Evolutionary conservation across 495 filamentous ascomycete species (phyloP), one percentile per base, ranked within the genome.

Genomic region (Penicillium cataractarum): DNA sequence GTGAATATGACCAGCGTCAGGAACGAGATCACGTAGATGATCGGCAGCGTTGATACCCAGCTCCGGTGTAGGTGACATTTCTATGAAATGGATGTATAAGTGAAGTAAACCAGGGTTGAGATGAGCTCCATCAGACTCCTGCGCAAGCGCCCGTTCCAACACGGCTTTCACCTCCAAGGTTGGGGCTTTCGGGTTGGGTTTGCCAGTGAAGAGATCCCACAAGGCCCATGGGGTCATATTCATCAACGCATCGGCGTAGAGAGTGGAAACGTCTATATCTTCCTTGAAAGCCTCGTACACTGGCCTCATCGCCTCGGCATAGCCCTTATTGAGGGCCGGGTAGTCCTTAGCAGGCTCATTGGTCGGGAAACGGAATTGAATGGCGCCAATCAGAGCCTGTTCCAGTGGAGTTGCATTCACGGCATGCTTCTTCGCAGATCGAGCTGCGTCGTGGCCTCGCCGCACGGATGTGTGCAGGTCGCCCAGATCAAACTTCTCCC

Each of bases 11-110:
- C 86, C 86, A 3, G 83, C 76, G 50, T 89, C 85, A 0, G 88
- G 87, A 6, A 87, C 76, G 0, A 89, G 79, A 9, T 78, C 77
- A 2, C 86, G 81, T 4, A 89, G 79, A 24, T 77, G 74, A 63
- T 89, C 83, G 0, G 87, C 86, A 3, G 76, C 77, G 4, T 71
- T 69, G 9, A 89, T 71, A 0, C 83, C 87, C 0, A 64, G 57
- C 51, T 88, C 87, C 0, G 88, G 88, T 13, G 73, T 77, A 0
- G 68, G 63, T 2, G 86, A 89, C 87, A 89, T 89, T 67, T 90
- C 87, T 79, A 88, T 87, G 17, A 86, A 77, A 62, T 90, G 88
- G 42, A 89, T 89, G 64, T 89, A 89, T 5, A 89, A 68, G 65
- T 90, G 88, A 10, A 88, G 73, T 2, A 89, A 64, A 1, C 86